Evolutionary conservation across 163 green algal species (phyloP).

Genomic region (Trebouxiophyceae sp.): DNA sequence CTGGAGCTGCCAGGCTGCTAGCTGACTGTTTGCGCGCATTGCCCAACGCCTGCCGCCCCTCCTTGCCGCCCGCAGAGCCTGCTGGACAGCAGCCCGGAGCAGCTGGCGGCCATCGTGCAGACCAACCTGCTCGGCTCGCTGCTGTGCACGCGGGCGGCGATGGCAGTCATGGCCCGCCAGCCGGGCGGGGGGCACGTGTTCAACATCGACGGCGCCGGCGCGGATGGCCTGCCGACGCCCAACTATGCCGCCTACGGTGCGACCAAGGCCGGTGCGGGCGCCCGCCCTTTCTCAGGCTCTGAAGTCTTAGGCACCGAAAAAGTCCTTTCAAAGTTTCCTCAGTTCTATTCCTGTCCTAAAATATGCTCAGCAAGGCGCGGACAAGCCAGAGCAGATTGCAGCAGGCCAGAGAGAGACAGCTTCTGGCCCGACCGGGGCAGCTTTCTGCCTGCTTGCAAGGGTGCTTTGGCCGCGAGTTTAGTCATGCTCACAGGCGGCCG

Average conservation of each 20-base stretch:
- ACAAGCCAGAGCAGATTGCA: too few species aligned
- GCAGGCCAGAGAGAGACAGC: too few species aligned
- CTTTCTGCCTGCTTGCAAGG: conserved; percentile 1
- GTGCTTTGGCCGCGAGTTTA: not conserved
- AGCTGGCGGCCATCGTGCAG: conserved; percentile 43
- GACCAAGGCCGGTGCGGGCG: conserved; percentile 59
- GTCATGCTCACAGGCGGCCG: not conserved
- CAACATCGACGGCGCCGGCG: conserved; percentile 73
- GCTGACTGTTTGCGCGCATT: too few species aligned
- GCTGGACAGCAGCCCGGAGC: conserved; percentile 26
- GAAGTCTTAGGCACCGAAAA: too few species aligned
- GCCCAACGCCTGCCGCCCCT: too few species aligned
- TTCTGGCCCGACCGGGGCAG: too few species aligned
- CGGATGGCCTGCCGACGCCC: conserved; percentile 61
- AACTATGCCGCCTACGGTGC: conserved; percentile 74
- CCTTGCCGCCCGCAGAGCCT: conserved; percentile 34
- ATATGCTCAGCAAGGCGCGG: too few species aligned
- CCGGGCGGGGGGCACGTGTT: conserved; percentile 62
- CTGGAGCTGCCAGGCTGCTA: too few species aligned
- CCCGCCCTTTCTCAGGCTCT: too few species aligned
- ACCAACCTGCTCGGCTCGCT: conserved; percentile 75
- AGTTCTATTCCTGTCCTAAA: too few species aligned
- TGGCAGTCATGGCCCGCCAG: conserved; percentile 34
- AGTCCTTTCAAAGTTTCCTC: too few species aligned
- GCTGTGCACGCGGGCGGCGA: conserved; percentile 47